These are phyloP conservation scores for Hemerocallis citrina DNA, from an alignment of 106 monocot species.

Conservation along the genomic window DNA sequence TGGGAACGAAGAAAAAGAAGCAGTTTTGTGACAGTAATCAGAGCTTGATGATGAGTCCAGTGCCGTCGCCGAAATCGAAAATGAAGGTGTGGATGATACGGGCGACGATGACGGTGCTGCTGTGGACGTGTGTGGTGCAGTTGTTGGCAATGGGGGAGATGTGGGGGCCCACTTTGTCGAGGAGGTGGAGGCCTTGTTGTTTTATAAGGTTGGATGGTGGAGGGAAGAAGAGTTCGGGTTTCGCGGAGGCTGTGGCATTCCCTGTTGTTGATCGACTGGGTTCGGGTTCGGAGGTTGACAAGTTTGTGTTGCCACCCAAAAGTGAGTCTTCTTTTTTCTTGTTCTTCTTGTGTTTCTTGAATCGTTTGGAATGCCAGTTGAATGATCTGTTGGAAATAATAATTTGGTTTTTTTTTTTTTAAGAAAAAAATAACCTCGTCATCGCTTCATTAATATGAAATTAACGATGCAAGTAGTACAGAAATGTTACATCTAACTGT, in stretches of 20 bases:
- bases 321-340: slow-evolving; percentile 33
- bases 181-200: slow-evolving; percentile 83
- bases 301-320: slow-evolving; percentile 37
- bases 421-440: no score
- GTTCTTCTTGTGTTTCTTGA: background rate
- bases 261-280: no score
- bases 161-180: slow-evolving; percentile 63
- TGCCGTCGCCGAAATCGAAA: slow-evolving; percentile 28
- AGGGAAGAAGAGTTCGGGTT: no score
- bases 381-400: no score
- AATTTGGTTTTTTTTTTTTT: no score
- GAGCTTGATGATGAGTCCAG: slow-evolving; percentile 12
- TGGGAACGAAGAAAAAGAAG: slow-evolving; percentile 9
- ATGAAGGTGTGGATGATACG: slow-evolving; percentile 78
- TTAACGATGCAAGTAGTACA: no score
- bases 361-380: no score
- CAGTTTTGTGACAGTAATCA: slow-evolving; percentile 9
- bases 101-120: slow-evolving; percentile 49
- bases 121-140: slow-evolving; percentile 93
- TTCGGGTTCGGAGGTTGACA: slow-evolving; percentile 13
- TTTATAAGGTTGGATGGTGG: no score
- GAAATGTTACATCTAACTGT: no score
- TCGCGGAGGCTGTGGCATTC: no score
- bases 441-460: no score
- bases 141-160: slow-evolving; percentile 71